Conservation (phyloP, 768 basidiomycete genomes). For the Mycena belliarum region DNA sequence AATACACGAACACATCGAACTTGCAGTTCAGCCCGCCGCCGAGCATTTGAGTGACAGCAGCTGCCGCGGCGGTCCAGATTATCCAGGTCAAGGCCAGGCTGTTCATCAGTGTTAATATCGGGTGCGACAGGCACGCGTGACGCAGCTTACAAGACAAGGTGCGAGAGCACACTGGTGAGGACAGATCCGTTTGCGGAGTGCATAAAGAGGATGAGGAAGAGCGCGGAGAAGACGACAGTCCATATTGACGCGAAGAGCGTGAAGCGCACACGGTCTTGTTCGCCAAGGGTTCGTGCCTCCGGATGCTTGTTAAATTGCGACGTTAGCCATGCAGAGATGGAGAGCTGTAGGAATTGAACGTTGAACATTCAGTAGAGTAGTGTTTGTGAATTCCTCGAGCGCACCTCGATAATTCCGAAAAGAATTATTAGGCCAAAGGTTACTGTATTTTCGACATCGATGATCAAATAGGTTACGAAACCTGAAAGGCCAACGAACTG, state of each 20-base stretch:
- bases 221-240: constrained; percentile 58
- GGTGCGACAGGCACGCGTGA: too few relatives aligned
- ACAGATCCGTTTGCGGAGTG: constrained; percentile 47
- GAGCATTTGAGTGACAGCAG: constrained; percentile 63
- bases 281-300: constrained; percentile 47
- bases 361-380: background rate
- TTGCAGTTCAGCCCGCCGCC: constrained; percentile 73
- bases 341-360: constrained; percentile 45
- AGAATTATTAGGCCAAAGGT: constrained; percentile 57
- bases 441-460: constrained; percentile 32
- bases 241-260: constrained; percentile 69
- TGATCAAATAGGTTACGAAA: background rate
- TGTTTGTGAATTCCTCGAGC: constrained; percentile 11
- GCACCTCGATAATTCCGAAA: constrained; percentile 69
- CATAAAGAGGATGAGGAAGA: constrained; percentile 59
- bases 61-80: constrained; percentile 75
- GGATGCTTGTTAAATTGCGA: constrained; percentile 57
- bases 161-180: constrained; percentile 58
- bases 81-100: constrained; percentile 75
- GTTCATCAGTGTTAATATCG: too few relatives aligned
- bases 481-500: constrained; percentile 40
- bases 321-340: constrained; percentile 73
- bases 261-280: constrained; percentile 66
- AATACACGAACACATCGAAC: constrained; percentile 56
- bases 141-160: constrained; percentile 63